A percentile compares a stretch with the other conserved stretches of the same genome.
These are phyloP conservation scores for Spongospora subterranea DNA, from an alignment of 208 protist genomes.

Conservation along the genomic window DNA sequence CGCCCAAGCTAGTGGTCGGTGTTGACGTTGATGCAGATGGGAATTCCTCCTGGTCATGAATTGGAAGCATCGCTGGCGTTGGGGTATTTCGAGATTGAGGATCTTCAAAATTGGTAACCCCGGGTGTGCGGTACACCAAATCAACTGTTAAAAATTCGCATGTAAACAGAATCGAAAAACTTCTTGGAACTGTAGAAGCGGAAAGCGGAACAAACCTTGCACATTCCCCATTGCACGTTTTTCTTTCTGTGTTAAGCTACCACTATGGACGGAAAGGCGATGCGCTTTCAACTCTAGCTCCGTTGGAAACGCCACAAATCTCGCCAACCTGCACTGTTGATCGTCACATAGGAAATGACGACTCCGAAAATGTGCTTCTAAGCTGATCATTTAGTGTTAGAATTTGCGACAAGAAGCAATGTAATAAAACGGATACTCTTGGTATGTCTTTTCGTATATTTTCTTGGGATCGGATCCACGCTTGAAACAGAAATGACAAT, in stretches of 20 bases:
- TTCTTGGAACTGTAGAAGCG: neutral
- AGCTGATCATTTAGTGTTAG: neutral
- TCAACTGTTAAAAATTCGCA: neutral
- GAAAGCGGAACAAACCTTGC: neutral
- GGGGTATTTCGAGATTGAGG: neutral
- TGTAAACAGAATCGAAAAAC: neutral
- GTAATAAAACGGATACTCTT: neutral
- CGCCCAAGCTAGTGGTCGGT: neutral
- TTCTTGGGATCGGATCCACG: neutral
- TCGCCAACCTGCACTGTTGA: neutral
- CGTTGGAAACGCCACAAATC: neutral
- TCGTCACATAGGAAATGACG: conserved; percentile 46
- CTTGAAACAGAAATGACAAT: conserved; percentile 21
- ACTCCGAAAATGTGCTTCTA: conserved; percentile 14
- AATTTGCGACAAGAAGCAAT: neutral
- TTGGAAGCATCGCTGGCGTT: neutral
- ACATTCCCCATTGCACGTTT: conserved; percentile 23
- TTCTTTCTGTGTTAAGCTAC: conserved; percentile 51
- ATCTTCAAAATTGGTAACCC: neutral
- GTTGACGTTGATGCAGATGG: neutral
- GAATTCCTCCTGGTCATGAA: conserved; percentile 23
- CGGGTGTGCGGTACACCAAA: neutral
- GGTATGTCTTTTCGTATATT: conserved; percentile 27
- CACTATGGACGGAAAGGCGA: neutral
- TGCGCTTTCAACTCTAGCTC: neutral